Evolutionary conservation across 2,329 filamentous ascomycete species (phyloP), one percentile per base, ranked within the genome.

Genomic region (Parasarocladium wereldwijsianum): DNA sequence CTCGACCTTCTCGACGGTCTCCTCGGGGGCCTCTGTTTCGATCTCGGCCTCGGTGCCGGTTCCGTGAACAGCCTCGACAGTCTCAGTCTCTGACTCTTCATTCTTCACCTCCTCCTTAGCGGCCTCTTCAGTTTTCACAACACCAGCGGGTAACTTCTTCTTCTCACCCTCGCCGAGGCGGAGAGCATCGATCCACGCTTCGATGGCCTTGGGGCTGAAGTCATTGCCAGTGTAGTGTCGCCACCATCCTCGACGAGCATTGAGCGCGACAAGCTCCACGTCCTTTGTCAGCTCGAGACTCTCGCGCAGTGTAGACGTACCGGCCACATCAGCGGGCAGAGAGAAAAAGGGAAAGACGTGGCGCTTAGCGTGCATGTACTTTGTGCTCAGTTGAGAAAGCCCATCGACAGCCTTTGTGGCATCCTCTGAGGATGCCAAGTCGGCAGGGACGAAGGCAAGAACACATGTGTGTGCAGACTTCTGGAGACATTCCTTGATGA

Each of bases 181-280:
- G 37, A 96, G 84, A n/a, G 71, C 66, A 45, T 98, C 90, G 35
- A 98, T 71, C 84, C 87, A 98, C 37, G 61, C 59, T 57, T 93
- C 83, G 17, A 98, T 59, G 16, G 65, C 68, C 32, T 67, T 60
- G 15, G 63, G 47, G 32, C 67, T 70, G 25, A 73, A 74, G 24
- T 67, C 58, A n/a, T n/a, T n/a, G 3, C 66, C 71, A 27, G 70
- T 57, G 50, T 82, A 90, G 34, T 67, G 70, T 43, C 79, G 77
- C 70, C 76, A 92, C 90, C 90, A 98, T 24, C 70, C 67, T 32
- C 85, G 74, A 44, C 86, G 84, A 18, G 71, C 79, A 51, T 94
- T 94, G 35, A 93, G 52, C 11, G 85, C 85, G 32, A 96, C 62
- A 25, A 96, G 55, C 46, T 86, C 75, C 11, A 84, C 58, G 6